phyloP scores from a whole-genome alignment of 345 rosid genomes.

The Aurinia saxatilis region DNA sequence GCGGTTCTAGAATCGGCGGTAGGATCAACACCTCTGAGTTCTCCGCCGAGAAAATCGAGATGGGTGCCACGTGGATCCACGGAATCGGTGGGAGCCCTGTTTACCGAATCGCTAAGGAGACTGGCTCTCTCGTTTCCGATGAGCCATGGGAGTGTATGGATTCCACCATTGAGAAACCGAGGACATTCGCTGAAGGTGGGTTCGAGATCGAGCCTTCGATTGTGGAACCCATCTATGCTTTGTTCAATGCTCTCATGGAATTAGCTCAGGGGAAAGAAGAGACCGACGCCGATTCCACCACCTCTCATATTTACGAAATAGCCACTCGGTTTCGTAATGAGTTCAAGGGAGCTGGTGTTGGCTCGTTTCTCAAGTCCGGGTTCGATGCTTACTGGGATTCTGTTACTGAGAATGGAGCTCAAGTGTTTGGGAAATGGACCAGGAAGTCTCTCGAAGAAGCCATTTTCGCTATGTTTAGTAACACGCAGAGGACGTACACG shows the following conservation, averaged over 20 bases:
- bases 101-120: constrained; percentile 60
- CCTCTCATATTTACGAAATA: constrained; percentile 28
- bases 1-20: constrained; percentile 85
- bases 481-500: constrained; percentile 77
- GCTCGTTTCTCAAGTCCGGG: constrained; percentile 54
- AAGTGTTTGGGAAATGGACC: constrained; percentile 45
- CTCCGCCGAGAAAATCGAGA: constrained; percentile 82
- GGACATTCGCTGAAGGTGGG: constrained; percentile 74
- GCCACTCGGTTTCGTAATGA: constrained; percentile 30
- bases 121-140: constrained; percentile 55
- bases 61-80: constrained; percentile 99
- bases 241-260: constrained; percentile 75
- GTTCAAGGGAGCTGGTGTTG: constrained; percentile 40
- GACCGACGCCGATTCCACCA: constrained; percentile 1
- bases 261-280: constrained; percentile 57
- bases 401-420: constrained; percentile 12
- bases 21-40: constrained; percentile 87
- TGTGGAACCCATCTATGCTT: constrained; percentile 46
- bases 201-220: constrained; percentile 40
- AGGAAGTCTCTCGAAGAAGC: constrained; percentile 60
- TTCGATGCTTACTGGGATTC: constrained; percentile 54
- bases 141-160: constrained; percentile 99
- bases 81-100: constrained; percentile 94
- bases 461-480: constrained; percentile 61
- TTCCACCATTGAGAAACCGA: constrained; percentile 44